These are phyloP conservation scores for Phallus indusiatus DNA, from an alignment of 768 basidiomycete species.

Conservation along the genomic window DNA sequence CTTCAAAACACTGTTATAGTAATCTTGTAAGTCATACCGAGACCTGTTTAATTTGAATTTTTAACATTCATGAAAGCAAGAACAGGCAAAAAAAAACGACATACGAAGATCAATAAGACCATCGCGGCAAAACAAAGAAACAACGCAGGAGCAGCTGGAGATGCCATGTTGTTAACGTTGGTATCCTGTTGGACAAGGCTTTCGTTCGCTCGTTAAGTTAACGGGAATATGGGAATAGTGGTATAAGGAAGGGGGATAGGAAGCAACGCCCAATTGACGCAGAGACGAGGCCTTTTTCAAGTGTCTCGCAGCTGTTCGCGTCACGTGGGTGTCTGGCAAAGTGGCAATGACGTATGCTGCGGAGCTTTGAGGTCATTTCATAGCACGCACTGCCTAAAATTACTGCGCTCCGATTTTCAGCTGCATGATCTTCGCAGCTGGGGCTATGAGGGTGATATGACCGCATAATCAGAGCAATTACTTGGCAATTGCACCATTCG, in stretches of 20 bases:
- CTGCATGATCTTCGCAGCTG: no score
- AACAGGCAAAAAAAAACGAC: constrained; percentile 17
- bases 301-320: not conserved
- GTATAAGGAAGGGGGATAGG: no score
- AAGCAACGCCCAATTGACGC: no score
- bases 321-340: not conserved
- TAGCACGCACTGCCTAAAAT: not conserved
- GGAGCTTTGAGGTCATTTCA: not conserved
- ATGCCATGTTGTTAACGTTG: constrained; percentile 30
- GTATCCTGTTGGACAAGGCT: not conserved
- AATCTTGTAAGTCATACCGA: not conserved
- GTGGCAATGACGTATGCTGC: not conserved
- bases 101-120: constrained; percentile 59
- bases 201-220: no score
- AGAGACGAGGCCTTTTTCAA: not conserved
- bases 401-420: not conserved
- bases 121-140: constrained; percentile 65
- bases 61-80: not conserved
- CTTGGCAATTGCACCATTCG: no score
- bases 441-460: not conserved
- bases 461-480: not conserved
- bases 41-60: constrained; percentile 4
- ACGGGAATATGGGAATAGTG: no score
- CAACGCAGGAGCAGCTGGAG: constrained; percentile 60
- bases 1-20: not conserved